Base-by-base conservation (phyloP, 2,329 filamentous ascomycete species). In the Arthrobotrys musiformis region DNA sequence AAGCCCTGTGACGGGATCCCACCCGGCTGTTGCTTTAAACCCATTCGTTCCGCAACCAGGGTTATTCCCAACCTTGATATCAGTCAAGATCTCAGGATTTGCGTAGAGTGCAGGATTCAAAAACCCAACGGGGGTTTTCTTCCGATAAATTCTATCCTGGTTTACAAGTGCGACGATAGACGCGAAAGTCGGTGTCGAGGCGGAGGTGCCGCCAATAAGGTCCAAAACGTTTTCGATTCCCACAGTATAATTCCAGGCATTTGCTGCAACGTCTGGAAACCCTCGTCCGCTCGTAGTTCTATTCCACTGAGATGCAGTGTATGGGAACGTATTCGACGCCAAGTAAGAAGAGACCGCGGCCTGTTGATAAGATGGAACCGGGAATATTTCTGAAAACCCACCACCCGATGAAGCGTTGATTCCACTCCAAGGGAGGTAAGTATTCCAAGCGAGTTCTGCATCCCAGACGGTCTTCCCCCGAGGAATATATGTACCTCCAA, bases 191-290 rank as follows among this genome's bases (percentile, higher is more conserved):
- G 84, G 86, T 24, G 83, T 79, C 26, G 82, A 84, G 17, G 84
- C 84, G 26, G 85, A 87, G 0, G 88, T 89, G 13, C 87, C 88
- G 84, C 82, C 74, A 84, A 85, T 54, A 84, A 77, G 22, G 24
- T 77, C 73, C 22, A 77, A 26, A n/a, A 77, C 73, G 30, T 70
- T 69, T 35, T 77, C 85, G 4, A 84, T 84, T 1, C 85, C 85
- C 24, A 66, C 40, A 2, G 66, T 70, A 48, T 77, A 77, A 22
- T 70, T 85, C 81, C n/a, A 82, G 75, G 3, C 84, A 83, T 54
- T 84, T 81, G 87, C 87, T 0, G 89, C 86, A 26, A 92, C 85
- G 81, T 89, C 87, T 0, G 87, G 87, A 80, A 87, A 88, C 0
- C 83, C 87, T 26, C 87, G 85, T 0, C 87, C 87, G 1, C 80